These are phyloP conservation scores for Piper betle DNA, from an alignment of 164 flowering plant species.

Conservation along the genomic window DNA sequence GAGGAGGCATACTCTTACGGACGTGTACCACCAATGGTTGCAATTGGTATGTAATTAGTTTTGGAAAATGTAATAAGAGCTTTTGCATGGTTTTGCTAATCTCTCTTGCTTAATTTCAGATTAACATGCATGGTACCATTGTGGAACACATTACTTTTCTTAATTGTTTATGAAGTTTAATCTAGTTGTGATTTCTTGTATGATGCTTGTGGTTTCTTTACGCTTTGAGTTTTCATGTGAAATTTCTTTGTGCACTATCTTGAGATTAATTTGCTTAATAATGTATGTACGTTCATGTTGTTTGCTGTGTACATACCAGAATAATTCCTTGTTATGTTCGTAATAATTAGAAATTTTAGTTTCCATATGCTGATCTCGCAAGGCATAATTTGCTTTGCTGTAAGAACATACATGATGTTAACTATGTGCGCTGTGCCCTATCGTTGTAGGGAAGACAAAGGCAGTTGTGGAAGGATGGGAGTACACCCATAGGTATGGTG, in stretches of 20 bases:
- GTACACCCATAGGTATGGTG: slow-evolving; percentile 70
- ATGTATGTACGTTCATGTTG: too few relatives aligned
- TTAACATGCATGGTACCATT: background rate
- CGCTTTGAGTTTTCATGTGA: too few relatives aligned
- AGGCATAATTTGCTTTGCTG: background rate
- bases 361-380: background rate
- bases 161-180: background rate
- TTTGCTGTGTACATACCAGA: too few relatives aligned
- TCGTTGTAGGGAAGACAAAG: slow-evolving; percentile 46
- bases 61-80: background rate
- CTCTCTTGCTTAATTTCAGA: background rate
- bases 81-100: background rate
- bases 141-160: background rate
- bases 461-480: slow-evolving; percentile 60
- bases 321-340: too few relatives aligned
- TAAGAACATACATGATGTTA: background rate
- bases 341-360: background rate
- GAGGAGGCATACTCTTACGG: slow-evolving; percentile 55
- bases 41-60: slow-evolving; percentile 38
- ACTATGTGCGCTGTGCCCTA: background rate
- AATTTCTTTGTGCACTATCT: too few relatives aligned
- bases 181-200: background rate
- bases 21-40: slow-evolving; percentile 46
- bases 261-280: too few relatives aligned
- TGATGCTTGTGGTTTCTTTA: background rate